phyloP scores from a whole-genome alignment of 345 rosid genomes.

The Bretschneidera sinensis region DNA sequence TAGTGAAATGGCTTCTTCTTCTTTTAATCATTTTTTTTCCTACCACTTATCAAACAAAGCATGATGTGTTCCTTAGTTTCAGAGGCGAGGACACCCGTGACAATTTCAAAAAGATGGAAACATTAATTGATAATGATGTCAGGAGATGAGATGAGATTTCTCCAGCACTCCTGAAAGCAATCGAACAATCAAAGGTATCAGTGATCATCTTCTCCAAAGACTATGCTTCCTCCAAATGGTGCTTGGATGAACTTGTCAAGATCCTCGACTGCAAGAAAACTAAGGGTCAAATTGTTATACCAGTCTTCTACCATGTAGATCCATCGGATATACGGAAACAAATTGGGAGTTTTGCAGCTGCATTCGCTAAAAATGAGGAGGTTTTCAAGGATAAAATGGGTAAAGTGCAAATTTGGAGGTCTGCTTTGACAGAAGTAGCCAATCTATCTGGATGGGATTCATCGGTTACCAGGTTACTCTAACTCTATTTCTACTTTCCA shows the following conservation, averaged over 20 bases:
- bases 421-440: slow-evolving; percentile 7
- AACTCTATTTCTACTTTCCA: neutral
- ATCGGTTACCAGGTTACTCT: neutral
- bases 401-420: neutral
- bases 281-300: slow-evolving; percentile 26
- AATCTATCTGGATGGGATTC: slow-evolving; percentile 7
- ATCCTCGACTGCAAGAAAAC: slow-evolving; percentile 22
- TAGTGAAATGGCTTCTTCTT: too few relatives aligned
- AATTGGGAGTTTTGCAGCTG: slow-evolving; percentile 23
- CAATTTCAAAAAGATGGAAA: slow-evolving; percentile 19
- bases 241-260: slow-evolving; percentile 27
- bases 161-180: neutral
- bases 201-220: slow-evolving; percentile 22
- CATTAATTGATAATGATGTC: slow-evolving; percentile 17
- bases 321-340: slow-evolving; percentile 26
- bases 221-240: slow-evolving; percentile 24
- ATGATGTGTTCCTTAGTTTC: slow-evolving; percentile 29
- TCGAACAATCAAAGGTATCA: slow-evolving; percentile 18
- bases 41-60: slow-evolving; percentile 11
- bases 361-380: slow-evolving; percentile 11
- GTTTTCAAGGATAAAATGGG: neutral
- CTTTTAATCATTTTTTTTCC: too few relatives aligned
- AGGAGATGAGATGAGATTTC: slow-evolving; percentile 11
- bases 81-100: slow-evolving; percentile 27
- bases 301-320: slow-evolving; percentile 28